Evolutionary conservation across 1,284 basidiomycete genomes (phyloP), one percentile per base, ranked within the genome.

Genomic region (Cutaneotrichosporon sp.): DNA sequence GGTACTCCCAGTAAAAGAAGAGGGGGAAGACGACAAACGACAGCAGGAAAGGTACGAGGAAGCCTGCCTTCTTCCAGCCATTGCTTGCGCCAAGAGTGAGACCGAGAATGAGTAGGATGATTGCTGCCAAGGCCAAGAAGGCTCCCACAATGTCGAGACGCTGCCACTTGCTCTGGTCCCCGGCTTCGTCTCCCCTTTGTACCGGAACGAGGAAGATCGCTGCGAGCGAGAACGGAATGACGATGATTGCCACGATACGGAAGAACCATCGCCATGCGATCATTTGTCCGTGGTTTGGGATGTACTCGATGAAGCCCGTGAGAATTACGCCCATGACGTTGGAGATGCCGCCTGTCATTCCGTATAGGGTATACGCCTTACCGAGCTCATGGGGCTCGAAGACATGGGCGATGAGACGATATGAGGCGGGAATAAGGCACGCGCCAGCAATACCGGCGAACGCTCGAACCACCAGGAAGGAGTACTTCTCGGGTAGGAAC

Each of bases 31-130:
- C 47, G 22, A 65, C 54, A 47, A 54, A 64, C 5, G 64, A 61
- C 19, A 74, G 59, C 14, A 75, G 57, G 61, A 75, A 69, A 10
- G 72, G 72, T 0, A 66, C 70, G 52, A 74, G 63, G 67, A 74
- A 74, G 5, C 54, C 47, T 3, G 70, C 58, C n/a, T 50, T 72
- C 45, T 59, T 63, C 57, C 60, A 74, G 5, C 67, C 72, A 56
- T 67, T 61, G 1, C 62, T 60, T 1, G 70, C 67, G 39, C 70
- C 71, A 20, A 70, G 60, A 11, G 72, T 74, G 7, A 74, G 61
- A 37, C 66, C 66, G 44, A 72, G 68, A 49, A 69, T 71, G 50
- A 74, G 60, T 6, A 72, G 62, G 46, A 71, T 59, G 47, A 71
- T 65, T 7, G 61, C 55, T n/a, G 59, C 20, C 31, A 71, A 61